These are phyloP conservation scores for Teunomyces gatunensis DNA, from an alignment of 805 yeast species.

Conservation along the genomic window DNA sequence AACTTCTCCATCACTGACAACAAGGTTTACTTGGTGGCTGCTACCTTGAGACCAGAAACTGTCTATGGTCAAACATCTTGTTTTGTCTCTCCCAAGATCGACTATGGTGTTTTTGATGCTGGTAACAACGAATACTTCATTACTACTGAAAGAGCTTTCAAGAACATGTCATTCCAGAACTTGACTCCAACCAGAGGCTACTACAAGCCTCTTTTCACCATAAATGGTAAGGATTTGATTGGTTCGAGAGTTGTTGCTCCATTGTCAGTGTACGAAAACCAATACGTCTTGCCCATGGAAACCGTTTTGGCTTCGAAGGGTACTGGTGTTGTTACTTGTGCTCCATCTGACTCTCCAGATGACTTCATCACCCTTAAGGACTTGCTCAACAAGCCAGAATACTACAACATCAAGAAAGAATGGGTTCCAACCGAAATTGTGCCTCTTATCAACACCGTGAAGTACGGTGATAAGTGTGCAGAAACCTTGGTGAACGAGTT, in stretches of 20 bases:
- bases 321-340: slow-evolving; percentile 98
- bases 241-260: slow-evolving; percentile 91
- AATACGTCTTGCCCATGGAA: slow-evolving; percentile 95
- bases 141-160: slow-evolving; percentile 93
- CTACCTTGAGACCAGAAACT: slow-evolving; percentile 97
- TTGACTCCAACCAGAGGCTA: slow-evolving; percentile 86
- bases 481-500: slow-evolving; percentile 77
- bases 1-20: slow-evolving; percentile 49
- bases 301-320: slow-evolving; percentile 93
- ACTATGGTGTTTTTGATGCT: slow-evolving; percentile 87
- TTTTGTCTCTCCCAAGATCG: slow-evolving; percentile 93
- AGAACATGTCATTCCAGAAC: slow-evolving; percentile 95
- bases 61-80: slow-evolving; percentile 99
- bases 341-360: slow-evolving; percentile 98
- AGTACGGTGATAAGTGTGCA: slow-evolving; percentile 88
- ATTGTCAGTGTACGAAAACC: slow-evolving; percentile 60
- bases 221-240: slow-evolving; percentile 71
- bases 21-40: slow-evolving; percentile 84
- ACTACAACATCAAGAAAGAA: slow-evolving; percentile 75
- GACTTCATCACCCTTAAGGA: slow-evolving; percentile 87
- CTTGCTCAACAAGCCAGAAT: slow-evolving; percentile 84
- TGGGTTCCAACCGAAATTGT: slow-evolving; percentile 80
- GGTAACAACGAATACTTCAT: slow-evolving; percentile 69
- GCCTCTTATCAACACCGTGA: slow-evolving; percentile 74
- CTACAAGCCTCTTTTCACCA: slow-evolving; percentile 54